Evolutionary conservation across 2,329 filamentous ascomycete genomes (phyloP).

Genomic region (Chalara sp.): DNA sequence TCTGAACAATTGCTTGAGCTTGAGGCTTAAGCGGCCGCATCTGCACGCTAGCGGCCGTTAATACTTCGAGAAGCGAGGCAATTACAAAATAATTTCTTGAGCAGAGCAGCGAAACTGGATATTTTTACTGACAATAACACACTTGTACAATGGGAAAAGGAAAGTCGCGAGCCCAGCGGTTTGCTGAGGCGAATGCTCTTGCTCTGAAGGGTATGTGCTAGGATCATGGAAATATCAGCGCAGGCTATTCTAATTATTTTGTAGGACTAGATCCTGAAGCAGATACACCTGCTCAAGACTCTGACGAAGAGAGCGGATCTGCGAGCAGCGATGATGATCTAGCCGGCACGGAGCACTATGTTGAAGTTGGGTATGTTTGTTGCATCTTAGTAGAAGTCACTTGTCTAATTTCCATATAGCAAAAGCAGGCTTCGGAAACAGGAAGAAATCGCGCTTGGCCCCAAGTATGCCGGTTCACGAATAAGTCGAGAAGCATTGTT

Average conservation of each 20-base stretch:
- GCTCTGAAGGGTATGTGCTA: conserved; percentile 46
- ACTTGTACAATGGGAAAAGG: conserved; percentile 39
- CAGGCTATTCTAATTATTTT: conserved; percentile 8
- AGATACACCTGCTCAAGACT: conserved; percentile 18
- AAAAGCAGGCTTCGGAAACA: conserved; percentile 80
- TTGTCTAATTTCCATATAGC: conserved; percentile 31
- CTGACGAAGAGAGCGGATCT: conserved; percentile 35
- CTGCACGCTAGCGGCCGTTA: too few relatives aligned
- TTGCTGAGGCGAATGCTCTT: conserved; percentile 55
- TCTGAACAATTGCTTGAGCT: too few relatives aligned
- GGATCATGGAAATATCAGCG: neutral
- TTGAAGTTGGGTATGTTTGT: conserved; percentile 56
- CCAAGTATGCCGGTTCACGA: conserved; percentile 71
- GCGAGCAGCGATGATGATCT: conserved; percentile 44
- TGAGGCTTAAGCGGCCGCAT: too few relatives aligned
- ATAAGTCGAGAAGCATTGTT: conserved; percentile 65
- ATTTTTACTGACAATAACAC: neutral
- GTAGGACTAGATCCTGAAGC: conserved; percentile 34
- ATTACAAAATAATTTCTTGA: conserved; percentile 8
- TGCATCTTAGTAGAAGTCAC: neutral
- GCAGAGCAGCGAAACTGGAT: neutral
- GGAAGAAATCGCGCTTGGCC: conserved; percentile 62
- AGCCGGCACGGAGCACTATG: conserved; percentile 80
- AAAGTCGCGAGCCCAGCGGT: conserved; percentile 47
- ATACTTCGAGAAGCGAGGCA: too few relatives aligned